Evolutionary conservation across 1,284 basidiomycete genomes (phyloP).

Genomic region (Acaromyces ingoldii): DNA sequence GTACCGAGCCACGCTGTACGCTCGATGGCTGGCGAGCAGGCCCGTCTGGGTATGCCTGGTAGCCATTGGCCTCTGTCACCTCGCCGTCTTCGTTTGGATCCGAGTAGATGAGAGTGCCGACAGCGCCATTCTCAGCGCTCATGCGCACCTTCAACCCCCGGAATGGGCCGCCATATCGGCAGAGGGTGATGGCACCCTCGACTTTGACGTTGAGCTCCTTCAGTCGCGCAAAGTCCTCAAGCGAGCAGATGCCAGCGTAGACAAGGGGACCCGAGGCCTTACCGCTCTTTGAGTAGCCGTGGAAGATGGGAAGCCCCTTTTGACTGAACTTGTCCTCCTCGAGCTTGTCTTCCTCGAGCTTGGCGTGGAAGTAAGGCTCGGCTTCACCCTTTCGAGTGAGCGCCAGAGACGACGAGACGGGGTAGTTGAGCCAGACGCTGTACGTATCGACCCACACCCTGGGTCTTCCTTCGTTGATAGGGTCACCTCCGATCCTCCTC

Average conservation of each 20-base stretch:
- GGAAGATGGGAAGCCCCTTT: conserved; percentile 54
- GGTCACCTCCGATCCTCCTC: not conserved
- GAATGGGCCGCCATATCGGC: conserved; percentile 73
- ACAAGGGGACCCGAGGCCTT: conserved; percentile 62
- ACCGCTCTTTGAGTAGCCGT: conserved; percentile 52
- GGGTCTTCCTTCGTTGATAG: conserved; percentile 10
- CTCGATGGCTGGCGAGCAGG: conserved; percentile 75
- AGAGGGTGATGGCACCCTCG: conserved; percentile 74
- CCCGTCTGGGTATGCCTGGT: conserved; percentile 66
- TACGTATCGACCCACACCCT: conserved; percentile 48
- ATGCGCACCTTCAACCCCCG: conserved; percentile 78
- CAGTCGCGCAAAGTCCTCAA: conserved; percentile 65
- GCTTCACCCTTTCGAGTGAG: conserved; percentile 45
- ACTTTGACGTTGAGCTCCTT: conserved; percentile 62
- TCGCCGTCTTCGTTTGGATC: conserved; percentile 84
- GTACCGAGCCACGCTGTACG: conserved; percentile 69
- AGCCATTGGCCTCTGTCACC: conserved; percentile 66
- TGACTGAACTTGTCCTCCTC: conserved; percentile 54
- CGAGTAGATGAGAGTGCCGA: conserved; percentile 66
- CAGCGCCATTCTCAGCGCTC: conserved; percentile 73
- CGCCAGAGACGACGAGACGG: conserved; percentile 34
- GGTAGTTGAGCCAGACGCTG: conserved; percentile 45
- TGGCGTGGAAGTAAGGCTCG: conserved; percentile 62
- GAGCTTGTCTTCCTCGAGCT: conserved; percentile 52
- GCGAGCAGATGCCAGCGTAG: conserved; percentile 75